Evolutionary conservation across 2,329 filamentous ascomycete genomes (phyloP).

Genomic region (Aspergillus persii): DNA sequence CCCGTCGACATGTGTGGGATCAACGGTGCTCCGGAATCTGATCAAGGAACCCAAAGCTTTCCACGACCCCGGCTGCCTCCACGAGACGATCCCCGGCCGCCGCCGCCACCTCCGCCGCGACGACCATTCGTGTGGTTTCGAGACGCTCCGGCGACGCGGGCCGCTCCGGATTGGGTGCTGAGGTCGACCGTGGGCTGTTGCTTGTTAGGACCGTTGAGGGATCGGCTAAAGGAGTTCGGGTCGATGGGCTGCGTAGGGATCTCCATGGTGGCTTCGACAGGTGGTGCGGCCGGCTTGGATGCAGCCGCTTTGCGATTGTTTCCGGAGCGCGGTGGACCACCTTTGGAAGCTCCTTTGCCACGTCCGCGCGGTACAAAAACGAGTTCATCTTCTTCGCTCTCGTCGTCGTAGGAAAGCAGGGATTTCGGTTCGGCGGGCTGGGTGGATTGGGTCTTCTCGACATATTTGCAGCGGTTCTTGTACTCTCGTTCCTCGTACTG

Average conservation of each 20-base stretch:
- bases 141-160: constrained; percentile 34
- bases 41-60: constrained; percentile 48
- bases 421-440: constrained; percentile 41
- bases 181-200: constrained; percentile 27
- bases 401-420: constrained; percentile 47
- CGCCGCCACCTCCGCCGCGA: constrained; percentile 31
- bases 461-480: constrained; percentile 46
- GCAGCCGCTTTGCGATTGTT: constrained; percentile 30
- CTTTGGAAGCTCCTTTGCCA: constrained; percentile 32
- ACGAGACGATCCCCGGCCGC: constrained; percentile 24
- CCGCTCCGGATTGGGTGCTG: constrained; percentile 32
- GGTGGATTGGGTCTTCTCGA: constrained; percentile 41
- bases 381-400: constrained; percentile 49
- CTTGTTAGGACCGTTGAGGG: constrained; percentile 32
- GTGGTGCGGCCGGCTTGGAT: constrained; percentile 21
- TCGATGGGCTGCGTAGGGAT: constrained; percentile 49
- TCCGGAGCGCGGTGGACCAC: constrained; percentile 25
- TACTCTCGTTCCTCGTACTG: constrained; percentile 47
- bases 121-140: constrained; percentile 31
- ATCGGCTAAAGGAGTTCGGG: constrained; percentile 48
- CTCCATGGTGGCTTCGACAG: constrained; percentile 36
- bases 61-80: constrained; percentile 41
- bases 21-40: constrained; percentile 14
- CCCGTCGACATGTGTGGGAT: constrained; percentile 17
- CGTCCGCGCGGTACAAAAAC: constrained; percentile 46